phyloP scores from a whole-genome alignment of 306 rosid genomes.

The Prinsepia uniflora region DNA sequence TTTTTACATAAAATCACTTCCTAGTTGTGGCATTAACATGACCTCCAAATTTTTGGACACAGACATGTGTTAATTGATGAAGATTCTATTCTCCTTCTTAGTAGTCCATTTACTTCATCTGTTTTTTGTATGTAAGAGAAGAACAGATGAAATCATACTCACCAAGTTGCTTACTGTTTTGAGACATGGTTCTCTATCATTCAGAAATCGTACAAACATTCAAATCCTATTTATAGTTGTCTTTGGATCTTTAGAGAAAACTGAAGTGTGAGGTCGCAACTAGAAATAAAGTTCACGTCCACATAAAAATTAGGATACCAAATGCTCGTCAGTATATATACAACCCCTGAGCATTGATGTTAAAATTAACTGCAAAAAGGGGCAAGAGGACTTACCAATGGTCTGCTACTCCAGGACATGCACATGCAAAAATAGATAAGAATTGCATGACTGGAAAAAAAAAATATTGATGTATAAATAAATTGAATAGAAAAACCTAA shows the following conservation, averaged over 20 bases:
- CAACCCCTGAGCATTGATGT: neutral
- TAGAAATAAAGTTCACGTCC: neutral
- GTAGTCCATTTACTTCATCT: neutral
- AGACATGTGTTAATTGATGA: conserved; percentile 1
- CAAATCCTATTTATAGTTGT: neutral
- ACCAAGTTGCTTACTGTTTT: no score
- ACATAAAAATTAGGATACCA: neutral
- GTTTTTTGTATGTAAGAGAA: neutral
- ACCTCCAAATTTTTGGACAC: neutral
- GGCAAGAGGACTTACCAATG: conserved; percentile 59
- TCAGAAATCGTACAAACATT: neutral
- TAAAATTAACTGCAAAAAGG: neutral
- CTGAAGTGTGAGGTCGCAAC: neutral
- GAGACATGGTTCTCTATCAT: neutral
- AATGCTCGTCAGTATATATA: neutral
- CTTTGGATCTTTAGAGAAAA: neutral
- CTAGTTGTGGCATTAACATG: neutral
- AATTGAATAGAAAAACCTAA: neutral
- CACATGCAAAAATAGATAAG: conserved; percentile 69
- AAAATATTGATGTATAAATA: conserved; percentile 10
- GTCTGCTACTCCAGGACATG: conserved; percentile 75
- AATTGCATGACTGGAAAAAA: conserved; percentile 74
- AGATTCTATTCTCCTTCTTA: neutral
- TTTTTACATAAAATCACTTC: neutral
- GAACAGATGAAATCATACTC: no score